Conservation (phyloP, 1,284 basidiomycete species). For the Ceratobasidium sp. region DNA sequence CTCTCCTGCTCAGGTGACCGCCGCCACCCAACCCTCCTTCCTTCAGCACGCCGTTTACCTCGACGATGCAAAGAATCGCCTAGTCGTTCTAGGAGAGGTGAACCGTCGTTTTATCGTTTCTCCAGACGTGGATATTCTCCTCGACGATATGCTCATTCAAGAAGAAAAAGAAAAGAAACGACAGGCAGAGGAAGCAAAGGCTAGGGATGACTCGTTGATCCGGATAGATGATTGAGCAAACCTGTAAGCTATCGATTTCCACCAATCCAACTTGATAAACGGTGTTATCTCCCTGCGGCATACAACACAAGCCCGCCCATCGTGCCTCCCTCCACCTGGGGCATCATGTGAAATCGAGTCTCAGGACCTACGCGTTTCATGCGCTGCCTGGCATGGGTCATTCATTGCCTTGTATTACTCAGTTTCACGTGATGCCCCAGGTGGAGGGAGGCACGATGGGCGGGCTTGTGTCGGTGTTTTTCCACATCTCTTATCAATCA, state of each 20-base stretch:
- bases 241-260: constrained; percentile 4
- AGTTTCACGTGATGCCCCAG: neutral
- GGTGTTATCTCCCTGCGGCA: neutral
- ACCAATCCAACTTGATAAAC: neutral
- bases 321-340: constrained; percentile 12
- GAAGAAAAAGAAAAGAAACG: constrained; percentile 59
- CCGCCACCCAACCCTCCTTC: constrained; percentile 88
- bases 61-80: constrained; percentile 67
- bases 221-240: constrained; percentile 63
- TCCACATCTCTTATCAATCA: neutral
- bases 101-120: constrained; percentile 87
- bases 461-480: constrained; percentile 13
- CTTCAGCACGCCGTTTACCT: constrained; percentile 87
- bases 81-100: constrained; percentile 84
- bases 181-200: constrained; percentile 52
- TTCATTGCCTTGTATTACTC: no score
- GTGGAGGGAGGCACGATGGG: constrained; percentile 21
- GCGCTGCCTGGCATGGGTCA: no score
- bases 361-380: no score
- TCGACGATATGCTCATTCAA: constrained; percentile 73
- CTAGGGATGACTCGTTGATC: constrained; percentile 60
- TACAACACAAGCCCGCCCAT: constrained; percentile 11
- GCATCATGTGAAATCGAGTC: neutral
- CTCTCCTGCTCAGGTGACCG: constrained; percentile 68
- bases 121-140: constrained; percentile 82